Percentiles rank a stretch among this genome's conserved stretches.
These are phyloP conservation scores for Cyberlindnera japonica DNA, from an alignment of 805 yeast species.

Conservation along the genomic window DNA sequence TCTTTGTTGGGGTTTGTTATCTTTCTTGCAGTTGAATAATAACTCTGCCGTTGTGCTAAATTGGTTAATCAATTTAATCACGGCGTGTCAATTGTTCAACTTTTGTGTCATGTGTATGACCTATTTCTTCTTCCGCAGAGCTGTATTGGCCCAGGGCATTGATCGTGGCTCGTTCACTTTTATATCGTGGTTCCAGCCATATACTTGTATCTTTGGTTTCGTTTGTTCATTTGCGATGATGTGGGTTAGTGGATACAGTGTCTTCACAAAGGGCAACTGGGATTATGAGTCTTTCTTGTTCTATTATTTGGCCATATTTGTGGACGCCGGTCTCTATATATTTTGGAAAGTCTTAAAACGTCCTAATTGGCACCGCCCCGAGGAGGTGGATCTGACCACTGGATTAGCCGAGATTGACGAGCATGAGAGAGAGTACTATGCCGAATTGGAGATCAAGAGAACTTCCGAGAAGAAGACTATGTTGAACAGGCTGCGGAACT, in stretches of 20 bases:
- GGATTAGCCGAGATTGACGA: slow-evolving; percentile 57
- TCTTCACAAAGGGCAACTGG: slow-evolving; percentile 69
- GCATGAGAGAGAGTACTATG: slow-evolving; percentile 40
- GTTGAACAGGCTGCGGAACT: no score
- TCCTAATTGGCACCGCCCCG: slow-evolving; percentile 42
- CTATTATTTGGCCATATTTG: slow-evolving; percentile 68
- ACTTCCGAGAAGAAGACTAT: no score
- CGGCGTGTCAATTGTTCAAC: slow-evolving; percentile 64
- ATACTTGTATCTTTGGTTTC: slow-evolving; percentile 47
- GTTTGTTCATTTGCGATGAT: slow-evolving; percentile 47
- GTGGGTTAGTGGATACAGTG: slow-evolving; percentile 63
- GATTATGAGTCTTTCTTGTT: slow-evolving; percentile 56
- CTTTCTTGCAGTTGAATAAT: slow-evolving; percentile 60
- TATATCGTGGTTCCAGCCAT: slow-evolving; percentile 59
- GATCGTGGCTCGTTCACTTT: slow-evolving; percentile 45
- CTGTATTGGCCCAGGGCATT: slow-evolving; percentile 49
- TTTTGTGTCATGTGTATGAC: slow-evolving; percentile 55
- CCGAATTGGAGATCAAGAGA: slow-evolving; percentile 18
- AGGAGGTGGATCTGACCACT: slow-evolving; percentile 49
- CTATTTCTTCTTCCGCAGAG: slow-evolving; percentile 59
- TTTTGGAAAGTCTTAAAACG: slow-evolving; percentile 51
- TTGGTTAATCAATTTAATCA: slow-evolving; percentile 71
- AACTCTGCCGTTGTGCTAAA: slow-evolving; percentile 59
- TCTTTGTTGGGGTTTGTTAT: slow-evolving; percentile 56
- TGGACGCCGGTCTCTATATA: slow-evolving; percentile 44